Evolutionary conservation across 2,329 filamentous ascomycete species (phyloP), one percentile per base, ranked within the genome.

Genomic region (Fusarium stilboides): DNA sequence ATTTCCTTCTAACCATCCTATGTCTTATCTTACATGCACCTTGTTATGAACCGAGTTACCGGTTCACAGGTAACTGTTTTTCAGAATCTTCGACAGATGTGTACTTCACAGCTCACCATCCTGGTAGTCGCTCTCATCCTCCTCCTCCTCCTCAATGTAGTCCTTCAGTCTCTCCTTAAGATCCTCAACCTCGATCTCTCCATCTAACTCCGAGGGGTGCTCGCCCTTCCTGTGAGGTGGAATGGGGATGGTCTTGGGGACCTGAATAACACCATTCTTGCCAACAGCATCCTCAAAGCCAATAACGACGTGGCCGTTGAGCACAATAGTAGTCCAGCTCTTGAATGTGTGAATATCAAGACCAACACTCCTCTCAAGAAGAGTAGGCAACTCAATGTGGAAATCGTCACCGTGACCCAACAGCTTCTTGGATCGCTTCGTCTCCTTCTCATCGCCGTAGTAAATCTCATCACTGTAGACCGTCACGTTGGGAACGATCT

Each of bases 381-480:
- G 81, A 0, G 93, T 97, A 0, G 90, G 88, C 3, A 97, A 82
- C 71, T 95, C 91, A 67, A 92, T 89, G 71, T 89, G 86, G 49
- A 85, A 83, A 22, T 80, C 77, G 5, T 73, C 73, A 0, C 62
- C 62, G 7, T 65, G 53, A 1, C 53, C 60, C 13, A 31, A 24
- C 2, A 75, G 71, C 1, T 78, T 72, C n/a, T 75, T 77, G 5
- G 73, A 73, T 31, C 28, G 9, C 28, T 31, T 31, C 10, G 28
- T 31, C 1, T 68, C 8, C 57, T 62, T n/a, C 72, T 72, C 45
- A 15, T 72, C 65, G 50, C 65, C 69, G n/a, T 78, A 77, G 81
- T 94, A 96, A 76, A 91, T 92, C 7, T 90, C 91, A 76, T 97
- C 94, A 8, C 91, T 93, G 83, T 97, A 98, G 0, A 97, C 81